Conservation (phyloP, 805 yeast genomes). For the Groenewaldozyma tartarivorans region DNA sequence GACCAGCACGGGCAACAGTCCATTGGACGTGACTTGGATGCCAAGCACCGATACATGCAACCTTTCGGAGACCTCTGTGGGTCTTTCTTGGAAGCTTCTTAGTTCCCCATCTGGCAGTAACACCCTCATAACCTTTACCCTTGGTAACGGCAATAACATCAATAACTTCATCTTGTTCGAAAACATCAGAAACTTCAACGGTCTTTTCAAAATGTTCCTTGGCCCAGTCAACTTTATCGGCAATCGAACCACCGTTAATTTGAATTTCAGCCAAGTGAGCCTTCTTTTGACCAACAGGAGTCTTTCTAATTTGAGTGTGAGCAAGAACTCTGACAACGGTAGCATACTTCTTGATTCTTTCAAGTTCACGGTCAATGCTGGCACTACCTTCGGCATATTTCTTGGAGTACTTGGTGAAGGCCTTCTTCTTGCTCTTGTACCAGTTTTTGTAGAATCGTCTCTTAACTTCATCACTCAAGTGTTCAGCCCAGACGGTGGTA, state of each 20-base stretch:
- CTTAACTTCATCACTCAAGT: conserved; percentile 97
- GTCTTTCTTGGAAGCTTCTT: conserved; percentile 99
- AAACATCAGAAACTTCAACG: conserved; percentile 88
- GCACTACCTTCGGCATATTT: conserved; percentile 90
- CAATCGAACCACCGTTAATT: conserved; percentile 97
- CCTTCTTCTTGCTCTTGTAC: conserved; percentile 99
- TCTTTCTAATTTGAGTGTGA: conserved; percentile 99
- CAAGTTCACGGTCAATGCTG: conserved; percentile 89
- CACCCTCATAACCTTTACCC: conserved; percentile 99
- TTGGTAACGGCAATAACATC: conserved; percentile 99
- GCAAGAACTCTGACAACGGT: conserved; percentile 97
- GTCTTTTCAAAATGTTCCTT: conserved; percentile 98
- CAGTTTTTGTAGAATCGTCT: conserved; percentile 99
- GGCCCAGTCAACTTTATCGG: conserved; percentile 99
- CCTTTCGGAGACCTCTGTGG: conserved; percentile 99
- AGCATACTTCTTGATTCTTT: conserved; percentile 98
- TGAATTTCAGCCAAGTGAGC: conserved; percentile 99
- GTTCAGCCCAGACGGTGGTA: conserved; percentile 99
- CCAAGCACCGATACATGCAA: conserved; percentile 99
- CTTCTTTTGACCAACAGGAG: conserved; percentile 98
- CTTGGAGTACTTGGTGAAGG: conserved; percentile 99
- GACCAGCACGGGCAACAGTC: conserved; percentile 99
- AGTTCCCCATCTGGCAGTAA: conserved; percentile 99
- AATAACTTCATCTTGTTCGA: conserved; percentile 97
- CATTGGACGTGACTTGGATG: conserved; percentile 99